Base-by-base conservation (phyloP, 805 yeast species). In the Saccharomycopsis malanga region DNA sequence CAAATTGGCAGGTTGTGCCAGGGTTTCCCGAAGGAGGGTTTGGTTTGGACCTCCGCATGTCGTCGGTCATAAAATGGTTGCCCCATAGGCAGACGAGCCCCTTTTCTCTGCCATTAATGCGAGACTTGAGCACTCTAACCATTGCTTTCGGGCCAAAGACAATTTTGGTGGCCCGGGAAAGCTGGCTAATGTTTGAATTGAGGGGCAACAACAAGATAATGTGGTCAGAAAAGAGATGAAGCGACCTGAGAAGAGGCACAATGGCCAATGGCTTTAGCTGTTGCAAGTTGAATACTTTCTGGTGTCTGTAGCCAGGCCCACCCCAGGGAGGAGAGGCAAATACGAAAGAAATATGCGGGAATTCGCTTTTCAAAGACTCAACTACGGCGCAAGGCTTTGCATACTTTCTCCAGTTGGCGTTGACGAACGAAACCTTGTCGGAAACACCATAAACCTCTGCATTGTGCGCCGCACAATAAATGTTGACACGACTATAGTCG, bases 301-400 rank as follows among this genome's bases (percentile, higher is more conserved):
- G 53, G 21, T 61, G 56, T 42, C 65, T 63, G 60, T 85, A 86
- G 2, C 63, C 59, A 0, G 87, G 83, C 0, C 95, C 95, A 29
- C 93, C 94, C 95, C 94, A 86, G 0, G 94, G 94, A 1, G 94
- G 94, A 1, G 91, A 82, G n/a, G 78, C 72, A 63, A 83, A 85
- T 7, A 77, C 69, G 43, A 80, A 67, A 54, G 77, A 83, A 34
- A 61, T 48, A 7, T 56, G 53, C n/a, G n/a, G n/a, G 24, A 59
- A 54, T 22, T 52, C 53, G 1, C 50, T 49, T 29, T 52, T 54
- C 21, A 53, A 50, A 9, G 37, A 22, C 4, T 32, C 18, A 10
- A 32, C 4, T 9, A 24, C 23, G 4, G 9, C 36, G 32, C 37
- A 29, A 30, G 40, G 20, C 18, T 18, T 18, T 9, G 27, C n/a